A percentile compares a stretch with the other conserved stretches of the same genome.
Evolutionary conservation across 257 asterid genomes (phyloP).

Genomic region (Knoxia roxburghii): DNA sequence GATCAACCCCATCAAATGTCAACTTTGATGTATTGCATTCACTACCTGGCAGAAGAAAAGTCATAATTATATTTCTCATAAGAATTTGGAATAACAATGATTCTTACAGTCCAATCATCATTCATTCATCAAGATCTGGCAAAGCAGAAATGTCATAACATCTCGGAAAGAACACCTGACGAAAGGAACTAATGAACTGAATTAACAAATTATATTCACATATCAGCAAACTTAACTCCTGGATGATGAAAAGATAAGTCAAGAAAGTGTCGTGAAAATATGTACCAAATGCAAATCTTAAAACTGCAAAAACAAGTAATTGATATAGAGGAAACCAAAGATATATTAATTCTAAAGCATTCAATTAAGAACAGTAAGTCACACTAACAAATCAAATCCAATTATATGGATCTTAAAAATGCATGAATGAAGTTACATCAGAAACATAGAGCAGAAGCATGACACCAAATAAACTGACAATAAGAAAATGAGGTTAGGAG

Average conservation of each 20-base stretch:
- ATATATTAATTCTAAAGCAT: not conserved
- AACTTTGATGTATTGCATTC: conserved; percentile 66
- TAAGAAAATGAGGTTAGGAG: not conserved
- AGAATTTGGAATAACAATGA: conserved; percentile 1
- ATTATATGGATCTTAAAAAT: not conserved
- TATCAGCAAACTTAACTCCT: not conserved
- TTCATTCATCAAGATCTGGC: conserved; percentile 1
- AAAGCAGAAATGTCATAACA: conserved; percentile 1
- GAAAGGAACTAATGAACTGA: not conserved
- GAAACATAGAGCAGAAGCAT: not conserved
- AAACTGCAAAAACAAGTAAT: not conserved
- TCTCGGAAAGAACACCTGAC: not conserved
- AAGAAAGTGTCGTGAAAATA: not conserved
- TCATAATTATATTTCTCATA: conserved; percentile 12
- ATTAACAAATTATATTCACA: not conserved
- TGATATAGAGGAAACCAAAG: not conserved
- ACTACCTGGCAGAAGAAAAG: conserved; percentile 55
- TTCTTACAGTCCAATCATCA: not conserved
- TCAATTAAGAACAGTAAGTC: not conserved
- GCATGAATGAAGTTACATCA: not conserved
- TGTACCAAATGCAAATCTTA: not conserved
- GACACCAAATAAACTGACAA: conserved; percentile 11
- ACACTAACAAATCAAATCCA: not conserved
- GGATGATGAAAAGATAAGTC: no score
- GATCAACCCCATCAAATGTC: conserved; percentile 92